Evolutionary conservation across 805 yeast species (phyloP).

Genomic region (Kluyveromyces lactis): DNA sequence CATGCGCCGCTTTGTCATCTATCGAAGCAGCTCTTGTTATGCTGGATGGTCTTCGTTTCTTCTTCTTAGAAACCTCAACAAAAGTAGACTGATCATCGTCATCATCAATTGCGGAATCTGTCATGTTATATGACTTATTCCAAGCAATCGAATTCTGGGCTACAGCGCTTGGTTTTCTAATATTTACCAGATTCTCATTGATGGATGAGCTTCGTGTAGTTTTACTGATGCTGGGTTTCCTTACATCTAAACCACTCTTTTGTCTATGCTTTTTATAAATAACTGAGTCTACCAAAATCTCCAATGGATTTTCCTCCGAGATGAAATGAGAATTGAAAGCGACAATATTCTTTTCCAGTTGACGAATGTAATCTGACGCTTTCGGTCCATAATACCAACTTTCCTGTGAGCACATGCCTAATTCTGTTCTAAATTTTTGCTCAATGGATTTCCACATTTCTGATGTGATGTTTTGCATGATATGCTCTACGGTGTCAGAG

Average conservation of each 20-base stretch:
- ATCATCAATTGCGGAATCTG: slow-evolving; percentile 24
- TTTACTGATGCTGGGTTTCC: slow-evolving; percentile 1
- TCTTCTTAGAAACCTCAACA: slow-evolving; percentile 27
- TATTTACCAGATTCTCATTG: slow-evolving; percentile 5
- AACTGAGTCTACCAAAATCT: slow-evolving; percentile 30
- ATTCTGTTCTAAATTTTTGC: slow-evolving; percentile 6
- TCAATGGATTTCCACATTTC: slow-evolving; percentile 21
- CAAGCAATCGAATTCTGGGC: neutral
- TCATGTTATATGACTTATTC: slow-evolving; percentile 1
- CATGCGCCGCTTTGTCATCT: neutral
- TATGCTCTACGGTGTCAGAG: slow-evolving; percentile 33
- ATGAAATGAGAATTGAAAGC: slow-evolving; percentile 37
- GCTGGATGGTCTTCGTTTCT: neutral
- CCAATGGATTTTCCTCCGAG: slow-evolving; percentile 27
- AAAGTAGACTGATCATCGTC: slow-evolving; percentile 25
- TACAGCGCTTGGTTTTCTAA: slow-evolving; percentile 5
- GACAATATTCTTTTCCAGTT: slow-evolving; percentile 30
- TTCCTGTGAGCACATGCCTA: slow-evolving; percentile 1
- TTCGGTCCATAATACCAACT: slow-evolving; percentile 26
- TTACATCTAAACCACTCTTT: slow-evolving; percentile 6
- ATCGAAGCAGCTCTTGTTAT: neutral
- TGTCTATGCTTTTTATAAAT: slow-evolving; percentile 11
- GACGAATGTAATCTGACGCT: slow-evolving; percentile 22
- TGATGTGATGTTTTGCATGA: slow-evolving; percentile 22
- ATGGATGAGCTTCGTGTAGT: neutral